phyloP scores from a whole-genome alignment of 2,329 filamentous ascomycete species.

The Mariannaea sp. region DNA sequence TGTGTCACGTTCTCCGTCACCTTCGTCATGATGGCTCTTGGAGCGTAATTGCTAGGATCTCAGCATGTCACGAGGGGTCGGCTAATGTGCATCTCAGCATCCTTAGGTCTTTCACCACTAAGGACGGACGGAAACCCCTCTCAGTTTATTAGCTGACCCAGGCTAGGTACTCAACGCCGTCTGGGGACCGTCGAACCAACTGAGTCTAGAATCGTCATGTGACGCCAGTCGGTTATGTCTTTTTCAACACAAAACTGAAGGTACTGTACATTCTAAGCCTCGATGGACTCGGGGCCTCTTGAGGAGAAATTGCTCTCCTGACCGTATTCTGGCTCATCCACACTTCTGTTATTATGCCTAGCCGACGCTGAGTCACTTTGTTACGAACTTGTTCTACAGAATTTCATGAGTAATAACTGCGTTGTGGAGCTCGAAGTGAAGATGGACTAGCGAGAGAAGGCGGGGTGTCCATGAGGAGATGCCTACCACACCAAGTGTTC shows the following conservation, averaged over 20 bases:
- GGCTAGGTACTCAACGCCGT: constrained; percentile 20
- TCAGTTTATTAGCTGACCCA: constrained; percentile 1
- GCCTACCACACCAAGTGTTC: too few species aligned
- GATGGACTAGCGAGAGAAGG: too few species aligned
- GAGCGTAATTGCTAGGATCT: constrained; percentile 8
- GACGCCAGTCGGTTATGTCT: constrained; percentile 4
- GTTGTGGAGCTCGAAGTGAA: not conserved
- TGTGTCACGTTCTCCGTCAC: not conserved
- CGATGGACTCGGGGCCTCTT: not conserved
- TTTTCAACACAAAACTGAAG: not conserved
- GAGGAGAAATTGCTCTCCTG: not conserved
- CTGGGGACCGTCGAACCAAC: constrained; percentile 17
- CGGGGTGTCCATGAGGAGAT: not conserved
- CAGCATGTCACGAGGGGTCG: constrained; percentile 17
- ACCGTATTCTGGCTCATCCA: not conserved
- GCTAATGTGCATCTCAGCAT: not conserved
- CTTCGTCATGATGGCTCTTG: constrained; percentile 11
- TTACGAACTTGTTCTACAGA: too few species aligned
- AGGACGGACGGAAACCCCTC: not conserved
- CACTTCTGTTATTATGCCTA: not conserved
- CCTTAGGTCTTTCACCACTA: not conserved
- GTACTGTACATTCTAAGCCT: not conserved
- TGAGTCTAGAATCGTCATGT: constrained; percentile 19
- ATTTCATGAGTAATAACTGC: too few species aligned
- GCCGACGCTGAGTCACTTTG: not conserved